Percentiles rank a stretch among this genome's conserved stretches.
Evolutionary conservation across 1,139 yeast species (phyloP).

Genomic region (Kodamaea anthophila): DNA sequence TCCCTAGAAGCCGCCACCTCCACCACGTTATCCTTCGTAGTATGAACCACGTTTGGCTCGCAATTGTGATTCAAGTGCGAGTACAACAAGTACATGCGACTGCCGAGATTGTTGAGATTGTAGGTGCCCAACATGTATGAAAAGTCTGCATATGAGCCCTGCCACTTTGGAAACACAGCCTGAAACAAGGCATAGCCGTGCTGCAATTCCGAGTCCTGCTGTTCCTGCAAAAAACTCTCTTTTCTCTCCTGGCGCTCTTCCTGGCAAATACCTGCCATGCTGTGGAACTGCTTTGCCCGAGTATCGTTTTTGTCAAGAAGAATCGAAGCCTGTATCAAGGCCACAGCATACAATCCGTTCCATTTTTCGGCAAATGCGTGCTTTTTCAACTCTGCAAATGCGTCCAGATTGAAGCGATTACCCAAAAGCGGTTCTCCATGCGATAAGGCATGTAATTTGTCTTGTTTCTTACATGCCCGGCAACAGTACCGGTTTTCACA

Average conservation of each 20-base stretch:
- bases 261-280: constrained; percentile 70
- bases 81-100: constrained; percentile 54
- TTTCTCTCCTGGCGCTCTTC: constrained; percentile 49
- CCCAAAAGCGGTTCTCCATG: constrained; percentile 7
- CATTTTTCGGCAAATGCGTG: constrained; percentile 62
- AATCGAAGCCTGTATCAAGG: constrained; percentile 47
- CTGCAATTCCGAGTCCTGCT: constrained; percentile 56
- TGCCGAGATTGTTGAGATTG: constrained; percentile 67
- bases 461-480: constrained; percentile 48
- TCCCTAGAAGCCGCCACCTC: constrained; percentile 44
- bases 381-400: constrained; percentile 52
- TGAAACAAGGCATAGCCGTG: constrained; percentile 48
- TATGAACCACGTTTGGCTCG: constrained; percentile 57
- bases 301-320: constrained; percentile 41
- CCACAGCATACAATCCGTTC: constrained; percentile 64
- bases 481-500: constrained; percentile 76
- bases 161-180: constrained; percentile 40
- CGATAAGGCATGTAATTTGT: constrained; percentile 28
- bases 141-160: constrained; percentile 48
- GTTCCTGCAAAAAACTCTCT: constrained; percentile 43
- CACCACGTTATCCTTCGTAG: constrained; percentile 52
- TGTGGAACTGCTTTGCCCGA: constrained; percentile 39
- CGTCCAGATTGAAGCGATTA: constrained; percentile 34
- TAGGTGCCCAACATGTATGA: constrained; percentile 62
- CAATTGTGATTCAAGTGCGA: constrained; percentile 77